Base-by-base conservation (phyloP, 2,329 filamentous ascomycete species). In the Calonectria pseudoturangicola region DNA sequence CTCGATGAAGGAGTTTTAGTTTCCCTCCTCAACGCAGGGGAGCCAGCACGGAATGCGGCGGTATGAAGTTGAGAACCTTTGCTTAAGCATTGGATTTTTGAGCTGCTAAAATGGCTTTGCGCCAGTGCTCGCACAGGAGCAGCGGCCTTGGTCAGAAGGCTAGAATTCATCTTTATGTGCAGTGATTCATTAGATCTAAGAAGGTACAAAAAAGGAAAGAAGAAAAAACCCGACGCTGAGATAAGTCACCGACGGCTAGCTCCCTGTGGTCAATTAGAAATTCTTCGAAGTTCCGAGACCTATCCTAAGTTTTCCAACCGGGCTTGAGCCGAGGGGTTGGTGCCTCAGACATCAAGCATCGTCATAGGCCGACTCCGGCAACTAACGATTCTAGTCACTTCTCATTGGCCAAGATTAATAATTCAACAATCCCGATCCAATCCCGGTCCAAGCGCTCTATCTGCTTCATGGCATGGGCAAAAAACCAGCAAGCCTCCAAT, bases 61-160 rank as follows among this genome's bases (percentile, higher is more conserved):
- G 82, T 84, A 74, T 85, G 83, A 60, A 84, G 75, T 74, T 78
- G 76, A 60, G 81, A 82, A 79, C 79, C 79, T 77, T 84, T 86
- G 73, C 82, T 83, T 74, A 87, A 76, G 73, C 81, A 83, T 64
- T 85, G 83, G 76, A 88, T 75, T 76, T 84, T 86, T n/a, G 80
- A 84, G 79, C 83, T 79, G 76, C 84, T 83, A 70, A 84, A 82
- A 71, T 86, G 84, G 74, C 82, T 82, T 71, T 86, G 86, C 70
- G 86, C 85, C 72, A 89, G 79, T 74, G 85, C 83, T 76, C 87
- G 86, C 79, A 84, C 83, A 43, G 88, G 87, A 76, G 84, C 82
- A 74, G 84, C 84, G 62, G 86, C 85, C 82, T 88, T 89, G 73
- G 84, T 84, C 72, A 89, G 77, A 75, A 88, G 79, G 79, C 82